A percentile compares a stretch with the other conserved stretches of the same genome.
These are phyloP conservation scores for Cytospora chrysosperma DNA, from an alignment of 2,329 filamentous ascomycete species.

Conservation along the genomic window DNA sequence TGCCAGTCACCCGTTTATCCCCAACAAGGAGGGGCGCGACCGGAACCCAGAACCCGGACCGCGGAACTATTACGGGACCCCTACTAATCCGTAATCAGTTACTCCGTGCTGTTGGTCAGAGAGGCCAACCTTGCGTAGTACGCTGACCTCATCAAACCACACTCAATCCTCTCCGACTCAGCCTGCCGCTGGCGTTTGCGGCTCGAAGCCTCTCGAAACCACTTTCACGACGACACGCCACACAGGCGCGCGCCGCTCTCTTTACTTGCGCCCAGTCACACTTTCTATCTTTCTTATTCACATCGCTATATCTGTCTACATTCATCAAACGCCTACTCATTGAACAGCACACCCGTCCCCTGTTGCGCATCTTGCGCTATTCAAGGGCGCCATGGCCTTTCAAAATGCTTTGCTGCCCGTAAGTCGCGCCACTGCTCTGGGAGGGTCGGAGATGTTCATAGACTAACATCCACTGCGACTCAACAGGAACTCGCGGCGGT, in stretches of 20 bases:
- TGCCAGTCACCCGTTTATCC: background rate
- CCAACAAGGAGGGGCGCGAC: background rate
- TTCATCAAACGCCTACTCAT: background rate
- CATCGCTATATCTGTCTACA: background rate
- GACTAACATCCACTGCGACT: background rate
- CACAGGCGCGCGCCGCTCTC: background rate
- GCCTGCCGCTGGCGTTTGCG: background rate
- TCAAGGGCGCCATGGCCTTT: conserved; percentile 23
- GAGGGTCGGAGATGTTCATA: background rate
- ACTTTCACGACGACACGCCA: conserved; percentile 6
- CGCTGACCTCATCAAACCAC: conserved; percentile 20
- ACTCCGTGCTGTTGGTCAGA: background rate
- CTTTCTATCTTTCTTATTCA: background rate
- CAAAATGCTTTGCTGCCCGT: conserved; percentile 25
- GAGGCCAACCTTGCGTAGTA: background rate
- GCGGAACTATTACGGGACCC: background rate
- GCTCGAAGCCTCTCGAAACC: conserved; percentile 1
- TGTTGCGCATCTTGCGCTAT: conserved; percentile 20
- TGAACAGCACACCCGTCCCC: background rate
- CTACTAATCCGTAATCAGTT: background rate
- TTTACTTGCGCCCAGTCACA: background rate
- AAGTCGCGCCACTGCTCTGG: background rate
- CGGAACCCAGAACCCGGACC: background rate
- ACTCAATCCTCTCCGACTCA: conserved; percentile 11
- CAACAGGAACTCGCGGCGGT: conserved; percentile 44